phyloP scores from a whole-genome alignment of 2,329 filamentous ascomycete species.

The Fusarium subtropicale region DNA sequence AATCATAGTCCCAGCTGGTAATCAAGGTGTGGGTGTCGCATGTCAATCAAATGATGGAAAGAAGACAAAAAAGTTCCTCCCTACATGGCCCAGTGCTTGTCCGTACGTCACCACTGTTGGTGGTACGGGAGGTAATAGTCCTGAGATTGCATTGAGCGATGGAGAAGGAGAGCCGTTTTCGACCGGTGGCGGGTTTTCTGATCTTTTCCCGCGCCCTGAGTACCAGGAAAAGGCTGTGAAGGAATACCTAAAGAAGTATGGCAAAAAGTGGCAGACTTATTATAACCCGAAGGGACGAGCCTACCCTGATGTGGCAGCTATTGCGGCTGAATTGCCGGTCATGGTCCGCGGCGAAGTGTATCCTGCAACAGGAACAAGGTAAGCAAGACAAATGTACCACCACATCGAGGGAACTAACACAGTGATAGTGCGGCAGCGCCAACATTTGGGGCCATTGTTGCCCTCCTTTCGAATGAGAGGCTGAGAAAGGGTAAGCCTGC shows the following conservation, averaged over 20 bases:
- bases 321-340: constrained; percentile 54
- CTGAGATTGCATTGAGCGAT: constrained; percentile 67
- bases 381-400: not conserved
- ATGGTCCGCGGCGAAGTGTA: constrained; percentile 47
- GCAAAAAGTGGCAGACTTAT: constrained; percentile 62
- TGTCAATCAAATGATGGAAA: constrained; percentile 55
- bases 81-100: constrained; percentile 56
- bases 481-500: constrained; percentile 63
- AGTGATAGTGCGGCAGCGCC: constrained; percentile 66
- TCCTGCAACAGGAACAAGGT: constrained; percentile 52
- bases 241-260: constrained; percentile 57
- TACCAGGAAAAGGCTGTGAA: constrained; percentile 61
- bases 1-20: constrained; percentile 73
- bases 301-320: constrained; percentile 71
- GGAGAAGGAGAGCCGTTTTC: constrained; percentile 53
- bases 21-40: constrained; percentile 56
- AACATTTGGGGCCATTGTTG: constrained; percentile 70
- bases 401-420: not conserved
- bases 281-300: constrained; percentile 63
- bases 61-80: constrained; percentile 50
- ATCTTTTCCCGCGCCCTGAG: constrained; percentile 57
- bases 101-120: constrained; percentile 74
- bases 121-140: constrained; percentile 62
- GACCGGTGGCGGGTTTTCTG: constrained; percentile 64
- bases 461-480: constrained; percentile 72